These are phyloP conservation scores for Naegleria lovaniensis DNA, from an alignment of 208 protist genomes.

Conservation along the genomic window DNA sequence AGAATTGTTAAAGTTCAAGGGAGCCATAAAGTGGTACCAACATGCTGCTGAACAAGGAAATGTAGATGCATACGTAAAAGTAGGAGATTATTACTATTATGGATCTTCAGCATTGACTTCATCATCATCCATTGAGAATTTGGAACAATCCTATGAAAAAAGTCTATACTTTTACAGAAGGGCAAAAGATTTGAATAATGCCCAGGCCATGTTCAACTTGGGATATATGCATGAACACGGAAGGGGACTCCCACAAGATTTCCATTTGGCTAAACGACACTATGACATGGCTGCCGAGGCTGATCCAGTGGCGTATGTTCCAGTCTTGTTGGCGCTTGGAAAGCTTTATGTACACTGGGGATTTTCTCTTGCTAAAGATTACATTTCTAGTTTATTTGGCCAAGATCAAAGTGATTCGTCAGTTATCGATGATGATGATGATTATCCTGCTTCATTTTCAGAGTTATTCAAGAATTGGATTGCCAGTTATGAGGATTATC, in stretches of 20 bases:
- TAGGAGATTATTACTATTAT: slow-evolving; percentile 45
- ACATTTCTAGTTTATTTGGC: not conserved
- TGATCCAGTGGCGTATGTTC: slow-evolving; percentile 25
- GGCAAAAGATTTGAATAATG: slow-evolving; percentile 25
- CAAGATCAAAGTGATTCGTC: not conserved
- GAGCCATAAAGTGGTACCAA: slow-evolving; percentile 19
- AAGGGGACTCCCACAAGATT: slow-evolving; percentile 33
- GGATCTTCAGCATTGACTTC: slow-evolving; percentile 6
- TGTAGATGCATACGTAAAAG: slow-evolving; percentile 33
- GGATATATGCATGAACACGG: slow-evolving; percentile 43
- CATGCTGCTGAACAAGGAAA: slow-evolving; percentile 34
- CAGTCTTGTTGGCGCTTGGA: slow-evolving; percentile 30
- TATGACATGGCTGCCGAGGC: slow-evolving; percentile 34
- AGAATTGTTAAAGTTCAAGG: slow-evolving; percentile 14
- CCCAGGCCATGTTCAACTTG: slow-evolving; percentile 42
- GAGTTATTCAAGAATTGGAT: not conserved
- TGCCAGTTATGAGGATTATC: not conserved
- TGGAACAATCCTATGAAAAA: not conserved
- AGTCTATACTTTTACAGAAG: slow-evolving; percentile 5
- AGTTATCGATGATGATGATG: not conserved
- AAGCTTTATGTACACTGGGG: slow-evolving; percentile 29
- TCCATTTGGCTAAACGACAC: slow-evolving; percentile 42
- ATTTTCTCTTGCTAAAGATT: not conserved
- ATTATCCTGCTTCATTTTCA: not conserved
- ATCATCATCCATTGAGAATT: not conserved